phyloP scores from a whole-genome alignment of 176 grass and related monocot species.

The Carex pumila region DNA sequence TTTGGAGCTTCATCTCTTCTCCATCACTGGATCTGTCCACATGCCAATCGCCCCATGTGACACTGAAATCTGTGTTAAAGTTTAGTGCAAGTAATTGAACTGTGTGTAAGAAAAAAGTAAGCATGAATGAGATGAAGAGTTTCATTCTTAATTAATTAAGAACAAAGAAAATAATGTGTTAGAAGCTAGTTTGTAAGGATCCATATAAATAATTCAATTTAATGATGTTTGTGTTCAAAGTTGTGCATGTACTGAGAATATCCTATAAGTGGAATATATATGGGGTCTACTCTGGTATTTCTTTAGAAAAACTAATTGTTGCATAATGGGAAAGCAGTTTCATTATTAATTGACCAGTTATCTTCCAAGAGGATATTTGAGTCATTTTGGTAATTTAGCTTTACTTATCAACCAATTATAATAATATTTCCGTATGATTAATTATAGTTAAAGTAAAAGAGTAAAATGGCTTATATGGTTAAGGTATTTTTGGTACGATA shows the following conservation, averaged over 20 bases:
- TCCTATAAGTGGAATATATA: background rate
- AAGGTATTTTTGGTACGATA: background rate
- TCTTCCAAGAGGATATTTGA: background rate
- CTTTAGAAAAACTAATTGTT: background rate
- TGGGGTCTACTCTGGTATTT: background rate
- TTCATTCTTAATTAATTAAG: constrained; percentile 11
- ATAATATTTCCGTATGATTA: background rate
- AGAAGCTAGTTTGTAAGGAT: background rate
- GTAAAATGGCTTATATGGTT: background rate
- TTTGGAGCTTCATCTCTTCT: constrained; percentile 15
- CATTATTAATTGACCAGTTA: background rate
- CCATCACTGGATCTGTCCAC: background rate
- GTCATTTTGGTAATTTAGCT: background rate
- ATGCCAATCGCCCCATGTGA: constrained; percentile 10
- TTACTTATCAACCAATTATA: background rate
- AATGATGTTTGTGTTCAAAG: background rate
- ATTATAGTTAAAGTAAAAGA: background rate
- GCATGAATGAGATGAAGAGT: background rate
- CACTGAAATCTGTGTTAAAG: constrained; percentile 19
- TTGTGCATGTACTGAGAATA: background rate
- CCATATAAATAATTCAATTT: background rate
- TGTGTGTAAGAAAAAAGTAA: constrained; percentile 15
- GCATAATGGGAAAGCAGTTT: background rate
- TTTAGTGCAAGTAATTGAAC: constrained; percentile 10
- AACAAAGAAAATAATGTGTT: background rate